Evolutionary conservation across 108 stramenopile genomes (phyloP).

Genomic region (Nitzschia sp.): DNA sequence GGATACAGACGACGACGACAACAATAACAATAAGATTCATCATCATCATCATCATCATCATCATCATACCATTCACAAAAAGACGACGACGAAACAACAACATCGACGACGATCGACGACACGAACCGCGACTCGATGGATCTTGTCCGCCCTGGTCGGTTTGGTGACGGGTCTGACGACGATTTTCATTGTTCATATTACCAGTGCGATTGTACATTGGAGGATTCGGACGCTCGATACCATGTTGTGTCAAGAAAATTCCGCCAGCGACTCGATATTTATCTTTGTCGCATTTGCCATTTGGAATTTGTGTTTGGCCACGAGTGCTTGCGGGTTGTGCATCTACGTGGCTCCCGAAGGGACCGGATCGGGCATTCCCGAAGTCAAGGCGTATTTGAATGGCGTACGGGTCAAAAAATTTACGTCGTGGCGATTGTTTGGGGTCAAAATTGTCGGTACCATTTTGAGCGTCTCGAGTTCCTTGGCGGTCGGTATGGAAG

Average conservation of each 20-base stretch:
- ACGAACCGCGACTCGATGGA: constrained; percentile 32
- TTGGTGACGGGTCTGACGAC: constrained; percentile 32
- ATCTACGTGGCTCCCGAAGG: constrained; percentile 42
- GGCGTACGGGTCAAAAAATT: constrained; percentile 70
- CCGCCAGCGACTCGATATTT: background rate
- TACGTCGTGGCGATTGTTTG: constrained; percentile 18
- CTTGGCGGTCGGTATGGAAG: constrained; percentile 81
- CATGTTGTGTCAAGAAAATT: constrained; percentile 2
- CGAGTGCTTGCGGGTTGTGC: constrained; percentile 21
- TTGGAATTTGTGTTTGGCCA: constrained; percentile 11
- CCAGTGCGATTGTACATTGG: constrained; percentile 1
- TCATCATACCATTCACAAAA: too few relatives aligned
- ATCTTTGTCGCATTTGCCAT: constrained; percentile 15
- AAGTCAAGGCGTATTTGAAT: constrained; percentile 86
- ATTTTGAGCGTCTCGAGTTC: constrained; percentile 65
- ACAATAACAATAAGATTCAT: too few relatives aligned
- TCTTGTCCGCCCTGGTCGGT: constrained; percentile 16
- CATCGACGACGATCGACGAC: constrained; percentile 11
- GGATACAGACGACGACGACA: too few relatives aligned
- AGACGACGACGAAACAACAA: background rate
- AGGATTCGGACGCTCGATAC: background rate
- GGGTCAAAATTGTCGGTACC: constrained; percentile 68
- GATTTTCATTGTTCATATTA: constrained; percentile 24
- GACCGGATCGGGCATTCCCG: constrained; percentile 79
- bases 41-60: too few relatives aligned